Evolutionary conservation across 23 red algal genomes (phyloP), one percentile per base, ranked within the genome.

Genomic region (Gracilaria domingensis): DNA sequence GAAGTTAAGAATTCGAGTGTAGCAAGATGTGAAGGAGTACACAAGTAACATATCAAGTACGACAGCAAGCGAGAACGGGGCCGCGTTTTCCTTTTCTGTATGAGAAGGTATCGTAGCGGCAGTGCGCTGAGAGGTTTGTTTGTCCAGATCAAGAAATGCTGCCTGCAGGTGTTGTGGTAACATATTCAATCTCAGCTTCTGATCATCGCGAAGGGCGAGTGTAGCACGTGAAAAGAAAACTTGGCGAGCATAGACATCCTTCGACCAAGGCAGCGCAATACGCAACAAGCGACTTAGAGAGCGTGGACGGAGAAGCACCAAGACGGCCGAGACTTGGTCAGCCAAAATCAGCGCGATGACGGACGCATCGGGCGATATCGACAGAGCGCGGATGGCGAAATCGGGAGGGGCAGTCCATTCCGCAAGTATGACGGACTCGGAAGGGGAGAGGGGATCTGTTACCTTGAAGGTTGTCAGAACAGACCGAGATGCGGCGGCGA

Each of bases 301-400:
- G 23, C 72, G 72, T 20, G 72, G 72, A 30, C 72, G 45, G n/a
- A 77, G 72, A 45, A 77, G 72, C 9, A 33, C 6, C 11, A 77
- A 34, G 2, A 51, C 72, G 72, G 72, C 72, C 0, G 72, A 77
- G 29, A 3, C 1, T 24, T 77, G 40, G 45, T 77, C 72, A 51
- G 72, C 72, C 40, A 77, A 49, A 32, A 77, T 23, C 39, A 77
- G 72, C 2, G 72, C 72, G 32, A 77, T 12, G n/a, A 77, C 72
- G 42, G 72, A 25, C 7, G 72, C 72, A 30, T 77, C 72, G 40
- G 72, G 72, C 40, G 72, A 45, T 13, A 77, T 77, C 40, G 72
- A 45, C n/a, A 77, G 40, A 3, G 72, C 8, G 40, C 42, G 72
- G 36, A 77, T 51, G 12, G 38, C 30, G 45, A 45, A 77, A 16